Evolutionary conservation across 169 alveolate species (phyloP).

Genomic region (Pseudocohnilembus persalinus): DNA sequence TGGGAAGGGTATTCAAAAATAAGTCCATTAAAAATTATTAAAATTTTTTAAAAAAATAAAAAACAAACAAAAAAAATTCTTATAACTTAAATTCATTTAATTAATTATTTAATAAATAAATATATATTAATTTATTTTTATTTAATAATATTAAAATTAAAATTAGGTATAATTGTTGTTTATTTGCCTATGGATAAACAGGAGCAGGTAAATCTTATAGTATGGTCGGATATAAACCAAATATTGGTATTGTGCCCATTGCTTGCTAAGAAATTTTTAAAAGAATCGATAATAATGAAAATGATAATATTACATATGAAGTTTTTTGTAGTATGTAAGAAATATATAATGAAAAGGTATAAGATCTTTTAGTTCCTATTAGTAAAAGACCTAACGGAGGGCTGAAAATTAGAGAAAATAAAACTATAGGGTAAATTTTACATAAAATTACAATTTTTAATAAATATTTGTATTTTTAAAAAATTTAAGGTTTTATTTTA

Average conservation of each 20-base stretch:
- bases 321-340: slow-evolving; percentile 88
- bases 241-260: slow-evolving; percentile 93
- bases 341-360: slow-evolving; percentile 92
- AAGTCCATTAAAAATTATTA: too few relatives aligned
- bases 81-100: too few relatives aligned
- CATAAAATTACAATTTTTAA: too few relatives aligned
- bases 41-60: too few relatives aligned
- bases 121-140: too few relatives aligned
- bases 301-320: slow-evolving; percentile 51
- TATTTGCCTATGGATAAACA: slow-evolving; percentile 93
- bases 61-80: too few relatives aligned
- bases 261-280: slow-evolving; percentile 91
- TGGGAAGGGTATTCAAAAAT: slow-evolving; percentile 88
- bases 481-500: too few relatives aligned
- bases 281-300: slow-evolving; percentile 65
- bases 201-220: slow-evolving; percentile 92
- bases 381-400: slow-evolving; percentile 85
- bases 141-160: too few relatives aligned
- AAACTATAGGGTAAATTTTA: slow-evolving; percentile 58
- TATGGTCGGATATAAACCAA: slow-evolving; percentile 95
- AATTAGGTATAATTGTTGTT: slow-evolving; percentile 85
- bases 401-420: slow-evolving; percentile 86
- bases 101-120: too few relatives aligned
- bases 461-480: too few relatives aligned
- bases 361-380: slow-evolving; percentile 87